phyloP scores from a whole-genome alignment of 2,329 filamentous ascomycete species.

The Coccinonectria pachysandricola region DNA sequence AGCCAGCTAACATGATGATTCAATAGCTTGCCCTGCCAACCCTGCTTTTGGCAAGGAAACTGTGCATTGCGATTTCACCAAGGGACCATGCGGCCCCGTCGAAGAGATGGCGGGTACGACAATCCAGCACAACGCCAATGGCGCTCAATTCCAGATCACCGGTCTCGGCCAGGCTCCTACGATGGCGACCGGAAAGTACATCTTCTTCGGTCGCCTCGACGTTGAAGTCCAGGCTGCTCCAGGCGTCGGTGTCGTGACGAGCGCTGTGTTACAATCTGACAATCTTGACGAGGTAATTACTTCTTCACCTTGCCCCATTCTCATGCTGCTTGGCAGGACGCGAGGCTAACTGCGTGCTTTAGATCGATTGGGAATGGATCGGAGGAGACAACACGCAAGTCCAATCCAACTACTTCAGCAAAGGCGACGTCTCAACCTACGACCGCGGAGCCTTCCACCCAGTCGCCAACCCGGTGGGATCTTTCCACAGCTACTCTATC shows the following conservation, averaged over 20 bases:
- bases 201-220: constrained; percentile 89
- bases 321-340: too few relatives aligned
- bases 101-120: constrained; percentile 33
- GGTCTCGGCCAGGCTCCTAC: constrained; percentile 56
- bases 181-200: constrained; percentile 70
- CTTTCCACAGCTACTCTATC: constrained; percentile 54
- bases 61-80: constrained; percentile 60
- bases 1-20: background rate
- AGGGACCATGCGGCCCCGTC: constrained; percentile 52
- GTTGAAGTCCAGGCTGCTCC: constrained; percentile 66
- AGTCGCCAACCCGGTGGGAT: constrained; percentile 37
- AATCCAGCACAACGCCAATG: constrained; percentile 35
- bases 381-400: constrained; percentile 58
- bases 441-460: constrained; percentile 50
- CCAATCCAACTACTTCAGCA: constrained; percentile 75
- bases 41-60: constrained; percentile 57
- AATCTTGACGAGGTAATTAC: constrained; percentile 50
- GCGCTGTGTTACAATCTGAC: constrained; percentile 78
- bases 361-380: constrained; percentile 80
- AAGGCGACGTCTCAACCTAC: constrained; percentile 56
- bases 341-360: constrained; percentile 1
- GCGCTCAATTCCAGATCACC: constrained; percentile 55
- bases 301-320: fast-evolving
- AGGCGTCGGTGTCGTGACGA: constrained; percentile 79
- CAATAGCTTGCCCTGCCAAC: constrained; percentile 57